Conservation (phyloP, 2,329 filamentous ascomycete genomes). For the Rhynchosporium graminicola region DNA sequence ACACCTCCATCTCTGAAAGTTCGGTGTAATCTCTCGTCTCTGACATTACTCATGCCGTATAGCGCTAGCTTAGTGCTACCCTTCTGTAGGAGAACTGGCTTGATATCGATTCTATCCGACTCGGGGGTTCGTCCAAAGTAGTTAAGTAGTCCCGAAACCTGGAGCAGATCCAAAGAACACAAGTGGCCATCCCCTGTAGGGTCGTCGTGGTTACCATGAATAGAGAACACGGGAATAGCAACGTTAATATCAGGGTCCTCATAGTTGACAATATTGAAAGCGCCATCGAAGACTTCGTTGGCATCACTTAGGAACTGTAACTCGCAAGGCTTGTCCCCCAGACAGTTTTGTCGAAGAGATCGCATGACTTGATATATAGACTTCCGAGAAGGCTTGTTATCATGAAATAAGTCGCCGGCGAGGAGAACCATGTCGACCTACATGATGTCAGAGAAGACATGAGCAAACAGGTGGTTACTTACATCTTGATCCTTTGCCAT, state of each 20-base stretch:
- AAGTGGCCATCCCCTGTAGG: conserved; percentile 94
- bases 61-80: conserved; percentile 89
- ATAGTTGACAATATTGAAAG: conserved; percentile 95
- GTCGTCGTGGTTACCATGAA: conserved; percentile 98
- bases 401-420: conserved; percentile 93
- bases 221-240: conserved; percentile 95
- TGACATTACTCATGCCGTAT: conserved; percentile 93
- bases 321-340: conserved; percentile 93
- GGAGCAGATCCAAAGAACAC: conserved; percentile 86
- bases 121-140: conserved; percentile 93
- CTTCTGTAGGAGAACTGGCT: conserved; percentile 91
- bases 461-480: conserved; percentile 26
- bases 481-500: conserved; percentile 82
- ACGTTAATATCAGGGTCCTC: conserved; percentile 97
- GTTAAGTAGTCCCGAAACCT: conserved; percentile 89
- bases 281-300: conserved; percentile 83
- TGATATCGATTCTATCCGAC: conserved; percentile 89
- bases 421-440: conserved; percentile 94
- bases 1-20: conserved; percentile 93
- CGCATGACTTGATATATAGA: conserved; percentile 98
- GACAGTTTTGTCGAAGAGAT: conserved; percentile 86
- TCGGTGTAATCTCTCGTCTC: conserved; percentile 90
- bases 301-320: conserved; percentile 93
- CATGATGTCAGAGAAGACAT: conserved; percentile 13
- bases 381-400: conserved; percentile 95